phyloP scores from a whole-genome alignment of 2,329 filamentous ascomycete genomes.

The Pestalotiopsis sp. region DNA sequence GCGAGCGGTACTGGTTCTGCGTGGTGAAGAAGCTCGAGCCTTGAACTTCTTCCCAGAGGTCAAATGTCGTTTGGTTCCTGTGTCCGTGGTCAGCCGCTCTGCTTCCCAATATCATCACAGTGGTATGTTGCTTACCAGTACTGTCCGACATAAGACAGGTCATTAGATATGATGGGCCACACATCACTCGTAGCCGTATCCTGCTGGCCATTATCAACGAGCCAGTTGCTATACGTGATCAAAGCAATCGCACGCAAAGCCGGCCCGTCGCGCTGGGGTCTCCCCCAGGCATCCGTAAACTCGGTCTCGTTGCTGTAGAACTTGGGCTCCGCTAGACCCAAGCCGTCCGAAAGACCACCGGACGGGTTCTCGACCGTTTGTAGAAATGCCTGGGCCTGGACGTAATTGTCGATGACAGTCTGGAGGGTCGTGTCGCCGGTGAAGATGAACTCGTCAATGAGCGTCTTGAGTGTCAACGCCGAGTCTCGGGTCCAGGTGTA shows the following conservation, averaged over 20 bases:
- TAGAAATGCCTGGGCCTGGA: conserved; percentile 53
- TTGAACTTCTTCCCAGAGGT: conserved; percentile 64
- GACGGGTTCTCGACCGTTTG: conserved; percentile 57
- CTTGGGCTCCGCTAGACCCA: conserved; percentile 59
- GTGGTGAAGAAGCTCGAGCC: conserved; percentile 63
- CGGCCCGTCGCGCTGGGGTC: conserved; percentile 63
- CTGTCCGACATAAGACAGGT: conserved; percentile 58
- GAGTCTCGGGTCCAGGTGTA: conserved; percentile 62
- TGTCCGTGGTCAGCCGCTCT: neutral
- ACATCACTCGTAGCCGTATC: conserved; percentile 44
- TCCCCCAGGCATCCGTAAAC: conserved; percentile 57
- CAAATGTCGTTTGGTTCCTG: conserved; percentile 56
- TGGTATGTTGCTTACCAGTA: conserved; percentile 39
- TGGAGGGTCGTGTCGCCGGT: conserved; percentile 47
- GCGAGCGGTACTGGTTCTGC: conserved; percentile 56
- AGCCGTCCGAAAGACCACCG: conserved; percentile 46
- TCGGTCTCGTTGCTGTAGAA: conserved; percentile 53
- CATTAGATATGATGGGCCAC: conserved; percentile 60
- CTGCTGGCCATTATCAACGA: conserved; percentile 48
- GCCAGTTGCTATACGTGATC: conserved; percentile 55
- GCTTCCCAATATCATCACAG: neutral
- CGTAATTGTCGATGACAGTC: conserved; percentile 52
- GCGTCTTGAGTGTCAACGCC: conserved; percentile 52
- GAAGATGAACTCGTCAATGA: conserved; percentile 54
- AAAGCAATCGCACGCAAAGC: conserved; percentile 61